Base-by-base conservation (phyloP, 2,329 filamentous ascomycete genomes). In the Gremmenia infestans region DNA sequence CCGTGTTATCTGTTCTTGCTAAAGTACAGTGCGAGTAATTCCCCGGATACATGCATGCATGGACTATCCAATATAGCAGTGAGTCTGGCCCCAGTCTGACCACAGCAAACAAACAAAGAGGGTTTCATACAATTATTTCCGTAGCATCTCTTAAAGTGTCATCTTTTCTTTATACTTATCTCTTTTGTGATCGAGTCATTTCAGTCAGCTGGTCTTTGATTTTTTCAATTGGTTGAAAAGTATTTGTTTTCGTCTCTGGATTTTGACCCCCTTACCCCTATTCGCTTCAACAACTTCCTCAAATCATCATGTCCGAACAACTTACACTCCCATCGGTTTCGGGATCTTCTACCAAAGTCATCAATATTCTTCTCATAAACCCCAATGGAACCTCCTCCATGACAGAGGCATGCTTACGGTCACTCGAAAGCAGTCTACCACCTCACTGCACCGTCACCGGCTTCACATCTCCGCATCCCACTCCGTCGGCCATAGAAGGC, bases 401-500 rank as follows among this genome's bases (percentile, higher is more conserved):
- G 75, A 79, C 77, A 12, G 67, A 71, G 35, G 72, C 73, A 43
- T 80, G 77, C 65, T 66, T 81, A 1, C 66, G 70, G 12, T 74
- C 73, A 48, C 64, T 79, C 14, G 55, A 68, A 25, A 65, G 71
- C 1, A 76, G 73, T 14, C 68, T 81, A 0, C 76, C 78, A 1
- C 69, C 74, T 5, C 70, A 77, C 58, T 75, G 80, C 47, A 71
- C 71, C 35, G 71, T 81, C 1, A 71, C 73, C 11, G 76, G 75
- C 22, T 81, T 81, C 68, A 81, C 79, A 4, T 72, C 76, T 0
- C 76, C 79, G 0, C 61, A 72, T 22, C 74, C 75, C 1, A 73
- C 76, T 0, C 78, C 78, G 0, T 76, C 74, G 14, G 78, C 78
- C 2, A 76, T 81, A 32, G 78, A 82, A 67, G 73, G 75, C 40